These are phyloP conservation scores for Xylaria digitata DNA, from an alignment of 2,329 filamentous ascomycete species.

Conservation along the genomic window DNA sequence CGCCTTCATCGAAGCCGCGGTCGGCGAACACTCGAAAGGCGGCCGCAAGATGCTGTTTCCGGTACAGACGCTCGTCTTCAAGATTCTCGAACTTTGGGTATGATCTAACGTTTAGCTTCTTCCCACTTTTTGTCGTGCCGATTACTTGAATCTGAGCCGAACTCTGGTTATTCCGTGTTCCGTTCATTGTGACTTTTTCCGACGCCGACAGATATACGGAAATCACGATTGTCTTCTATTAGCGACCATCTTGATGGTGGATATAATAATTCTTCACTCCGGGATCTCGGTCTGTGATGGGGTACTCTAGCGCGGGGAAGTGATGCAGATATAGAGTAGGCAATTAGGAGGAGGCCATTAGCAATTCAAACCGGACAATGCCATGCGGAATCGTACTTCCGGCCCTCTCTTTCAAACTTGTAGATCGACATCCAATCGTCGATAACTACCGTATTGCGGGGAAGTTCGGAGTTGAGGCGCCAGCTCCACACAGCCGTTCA, in stretches of 20 bases:
- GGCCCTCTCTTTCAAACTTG: slow-evolving; percentile 8
- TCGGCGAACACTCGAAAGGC: slow-evolving; percentile 72
- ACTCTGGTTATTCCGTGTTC: slow-evolving; percentile 35
- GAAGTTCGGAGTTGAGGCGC: slow-evolving; percentile 20
- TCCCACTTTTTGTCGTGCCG: slow-evolving; percentile 48
- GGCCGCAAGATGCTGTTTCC: slow-evolving; percentile 67
- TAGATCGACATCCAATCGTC: neutral
- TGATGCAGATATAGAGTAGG: neutral
- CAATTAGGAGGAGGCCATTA: neutral
- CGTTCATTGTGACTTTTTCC: slow-evolving; percentile 26
- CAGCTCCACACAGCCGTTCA: slow-evolving; percentile 12
- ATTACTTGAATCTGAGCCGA: slow-evolving; percentile 45
- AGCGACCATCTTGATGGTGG: slow-evolving; percentile 9
- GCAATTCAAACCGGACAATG: neutral
- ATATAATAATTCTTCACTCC: slow-evolving; percentile 30
- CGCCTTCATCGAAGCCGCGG: slow-evolving; percentile 71
- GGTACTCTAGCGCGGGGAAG: slow-evolving; percentile 24
- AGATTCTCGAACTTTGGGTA: slow-evolving; percentile 59
- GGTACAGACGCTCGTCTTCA: slow-evolving; percentile 67
- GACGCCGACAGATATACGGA: slow-evolving; percentile 22
- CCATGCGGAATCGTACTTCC: slow-evolving; percentile 27
- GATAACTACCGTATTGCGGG: slow-evolving; percentile 25
- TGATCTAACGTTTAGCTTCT: slow-evolving; percentile 45
- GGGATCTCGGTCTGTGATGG: slow-evolving; percentile 1
- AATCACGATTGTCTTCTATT: slow-evolving; percentile 21